A percentile compares a stretch with the other conserved stretches of the same genome.
These are phyloP conservation scores for Linnemannia hyalina DNA, from an alignment of 192 early-diverging fungal species.

Conservation along the genomic window DNA sequence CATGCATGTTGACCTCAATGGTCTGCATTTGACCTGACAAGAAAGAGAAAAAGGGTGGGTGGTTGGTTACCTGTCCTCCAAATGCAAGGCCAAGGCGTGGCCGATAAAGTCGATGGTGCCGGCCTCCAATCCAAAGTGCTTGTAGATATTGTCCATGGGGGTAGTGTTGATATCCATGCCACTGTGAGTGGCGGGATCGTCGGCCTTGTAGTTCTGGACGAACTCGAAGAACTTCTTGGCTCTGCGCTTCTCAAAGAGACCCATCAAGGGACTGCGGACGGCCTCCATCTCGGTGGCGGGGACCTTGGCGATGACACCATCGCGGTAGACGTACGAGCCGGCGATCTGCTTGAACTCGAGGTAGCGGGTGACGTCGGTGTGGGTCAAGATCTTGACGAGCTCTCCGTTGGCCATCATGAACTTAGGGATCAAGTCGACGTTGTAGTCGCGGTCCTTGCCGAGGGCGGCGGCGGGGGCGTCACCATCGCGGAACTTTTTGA, in stretches of 20 bases:
- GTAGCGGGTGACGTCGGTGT: conserved; percentile 98
- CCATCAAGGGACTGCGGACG: conserved; percentile 86
- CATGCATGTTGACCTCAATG: neutral
- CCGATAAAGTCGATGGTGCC: conserved; percentile 99
- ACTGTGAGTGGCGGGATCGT: conserved; percentile 87
- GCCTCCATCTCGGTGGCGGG: conserved; percentile 93
- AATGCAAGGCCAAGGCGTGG: conserved; percentile 95
- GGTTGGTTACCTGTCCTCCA: conserved; percentile 80
- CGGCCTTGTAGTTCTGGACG: conserved; percentile 90
- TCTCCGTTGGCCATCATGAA: conserved; percentile 99
- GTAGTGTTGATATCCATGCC: conserved; percentile 81
- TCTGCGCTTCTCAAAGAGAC: conserved; percentile 94
- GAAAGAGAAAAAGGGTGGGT: neutral
- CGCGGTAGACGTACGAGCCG: conserved; percentile 93
- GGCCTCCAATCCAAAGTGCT: conserved; percentile 91
- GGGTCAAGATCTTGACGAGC: conserved; percentile 95
- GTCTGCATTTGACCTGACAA: neutral
- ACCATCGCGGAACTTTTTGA: conserved; percentile 75
- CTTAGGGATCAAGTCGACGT: conserved; percentile 99
- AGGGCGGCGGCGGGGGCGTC: conserved; percentile 63
- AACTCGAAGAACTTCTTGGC: conserved; percentile 97
- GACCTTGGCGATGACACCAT: conserved; percentile 95
- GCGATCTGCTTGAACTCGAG: conserved; percentile 97
- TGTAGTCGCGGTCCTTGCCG: conserved; percentile 91
- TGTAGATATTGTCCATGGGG: conserved; percentile 89